A percentile compares a stretch with the other conserved stretches of the same genome.
These are phyloP conservation scores for Trichoderma harzianum DNA, from an alignment of 2,329 filamentous ascomycete genomes.

Conservation along the genomic window DNA sequence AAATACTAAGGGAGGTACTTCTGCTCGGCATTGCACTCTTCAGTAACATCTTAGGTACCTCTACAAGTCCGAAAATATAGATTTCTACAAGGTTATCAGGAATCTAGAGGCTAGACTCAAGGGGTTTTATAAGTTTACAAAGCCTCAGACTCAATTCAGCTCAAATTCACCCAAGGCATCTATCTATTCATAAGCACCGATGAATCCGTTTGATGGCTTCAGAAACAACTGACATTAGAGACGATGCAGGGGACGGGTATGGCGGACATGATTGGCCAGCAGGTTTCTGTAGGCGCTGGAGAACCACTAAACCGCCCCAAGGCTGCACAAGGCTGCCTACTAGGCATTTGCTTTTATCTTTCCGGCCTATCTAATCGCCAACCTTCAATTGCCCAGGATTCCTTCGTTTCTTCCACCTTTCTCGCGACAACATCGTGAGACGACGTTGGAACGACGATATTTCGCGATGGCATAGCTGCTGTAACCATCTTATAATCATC, in stretches of 20 bases:
- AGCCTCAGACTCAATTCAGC: background rate
- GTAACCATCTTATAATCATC: background rate
- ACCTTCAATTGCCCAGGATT: background rate
- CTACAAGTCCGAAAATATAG: background rate
- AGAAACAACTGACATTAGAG: background rate
- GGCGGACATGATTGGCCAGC: constrained; percentile 21
- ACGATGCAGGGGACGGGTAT: constrained; percentile 33
- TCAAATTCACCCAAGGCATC: background rate
- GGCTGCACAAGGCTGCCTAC: constrained; percentile 19
- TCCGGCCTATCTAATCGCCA: constrained; percentile 6
- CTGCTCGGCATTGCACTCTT: background rate
- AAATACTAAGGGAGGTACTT: background rate
- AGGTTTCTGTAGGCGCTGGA: background rate
- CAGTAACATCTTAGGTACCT: background rate
- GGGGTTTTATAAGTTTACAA: background rate
- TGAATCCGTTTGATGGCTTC: background rate
- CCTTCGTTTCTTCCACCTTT: background rate
- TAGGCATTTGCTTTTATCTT: constrained; percentile 16
- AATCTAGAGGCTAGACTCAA: background rate
- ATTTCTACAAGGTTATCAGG: background rate
- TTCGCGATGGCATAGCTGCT: constrained; percentile 17
- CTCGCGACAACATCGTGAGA: constrained; percentile 3
- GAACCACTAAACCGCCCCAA: constrained; percentile 6
- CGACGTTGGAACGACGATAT: background rate
- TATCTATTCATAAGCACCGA: background rate